A percentile compares a stretch with the other conserved stretches of the same genome.
These are phyloP conservation scores for Vaccinium darrowii DNA, from an alignment of 148 eudicot species.

Conservation along the genomic window DNA sequence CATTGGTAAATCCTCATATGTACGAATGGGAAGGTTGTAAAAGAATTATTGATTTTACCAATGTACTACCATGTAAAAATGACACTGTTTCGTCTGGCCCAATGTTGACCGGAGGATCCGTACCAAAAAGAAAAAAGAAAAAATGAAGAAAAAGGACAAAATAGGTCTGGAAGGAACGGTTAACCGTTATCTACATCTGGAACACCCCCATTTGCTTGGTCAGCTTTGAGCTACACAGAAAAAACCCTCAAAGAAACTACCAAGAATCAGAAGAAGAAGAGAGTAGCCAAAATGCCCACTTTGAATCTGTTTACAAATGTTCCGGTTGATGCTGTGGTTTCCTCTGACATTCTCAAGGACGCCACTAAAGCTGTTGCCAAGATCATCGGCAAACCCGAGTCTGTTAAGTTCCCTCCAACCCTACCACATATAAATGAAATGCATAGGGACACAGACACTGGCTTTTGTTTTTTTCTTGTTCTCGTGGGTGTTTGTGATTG, in stretches of 20 bases:
- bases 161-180: not conserved
- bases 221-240: not conserved
- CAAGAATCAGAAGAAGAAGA: not conserved
- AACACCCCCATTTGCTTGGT: not conserved
- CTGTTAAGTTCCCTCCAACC: slow-evolving; percentile 34
- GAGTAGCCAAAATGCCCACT: slow-evolving; percentile 63
- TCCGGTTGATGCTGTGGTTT: slow-evolving; percentile 73
- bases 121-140: too few relatives aligned
- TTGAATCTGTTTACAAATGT: slow-evolving; percentile 81
- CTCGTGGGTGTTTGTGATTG: not conserved
- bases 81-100: too few relatives aligned
- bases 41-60: too few relatives aligned
- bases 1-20: too few relatives aligned
- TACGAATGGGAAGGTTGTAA: too few relatives aligned
- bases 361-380: slow-evolving; percentile 93
- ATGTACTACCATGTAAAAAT: too few relatives aligned
- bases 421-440: not conserved
- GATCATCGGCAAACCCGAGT: slow-evolving; percentile 89
- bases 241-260: not conserved
- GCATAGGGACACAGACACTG: not conserved
- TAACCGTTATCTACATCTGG: slow-evolving; percentile 7
- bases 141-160: not conserved
- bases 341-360: slow-evolving; percentile 91
- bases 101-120: too few relatives aligned
- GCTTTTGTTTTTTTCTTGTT: not conserved